Conservation (phyloP, 129 eudicot genomes). For the sunflower (Helianthus annuus) region HanXRQr2.0-SUNRISE NC_035437.2:156847198-156847697, state of each 20-base stretch:
- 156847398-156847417: not conserved
- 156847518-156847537: not conserved
- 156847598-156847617: not conserved
- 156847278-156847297: too few species aligned
- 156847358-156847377: too few species aligned
- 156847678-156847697: constrained; percentile 81
- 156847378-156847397: too few species aligned
- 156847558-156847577: not conserved
- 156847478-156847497: not conserved
- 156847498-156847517: not conserved
- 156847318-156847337: too few species aligned
- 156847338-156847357: too few species aligned
- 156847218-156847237: too few species aligned
- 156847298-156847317: too few species aligned
- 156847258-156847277: too few species aligned
- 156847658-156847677: constrained; percentile 93
- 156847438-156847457: not conserved
- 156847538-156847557: not conserved
- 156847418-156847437: not conserved
- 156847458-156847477: not conserved
- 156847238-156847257: too few species aligned
- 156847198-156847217: too few species aligned
- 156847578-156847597: not conserved
- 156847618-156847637: not conserved
- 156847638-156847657: constrained; percentile 58